Evolutionary conservation across 495 filamentous ascomycete genomes (phyloP).

Genomic region (Trichocladium uniseriatum): DNA sequence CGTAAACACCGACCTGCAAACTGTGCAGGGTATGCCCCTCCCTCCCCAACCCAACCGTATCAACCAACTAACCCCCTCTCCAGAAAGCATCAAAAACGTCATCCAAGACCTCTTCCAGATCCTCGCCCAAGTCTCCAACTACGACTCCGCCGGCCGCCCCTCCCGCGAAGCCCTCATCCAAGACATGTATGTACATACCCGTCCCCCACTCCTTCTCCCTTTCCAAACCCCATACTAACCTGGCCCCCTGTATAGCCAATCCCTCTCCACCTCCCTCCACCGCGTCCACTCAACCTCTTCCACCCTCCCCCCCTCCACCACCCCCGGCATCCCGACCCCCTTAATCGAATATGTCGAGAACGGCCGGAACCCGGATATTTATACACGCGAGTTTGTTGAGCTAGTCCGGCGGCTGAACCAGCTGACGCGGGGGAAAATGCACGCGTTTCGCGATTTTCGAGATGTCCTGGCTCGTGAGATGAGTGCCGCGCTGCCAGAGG

Average conservation of each 20-base stretch:
- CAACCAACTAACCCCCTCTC: conserved; percentile 5
- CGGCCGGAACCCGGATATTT: conserved; percentile 94
- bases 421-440: conserved; percentile 69
- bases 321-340: conserved; percentile 62
- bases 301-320: conserved; percentile 50
- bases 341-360: conserved; percentile 89
- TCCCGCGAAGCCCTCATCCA: conserved; percentile 36
- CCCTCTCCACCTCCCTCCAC: conserved; percentile 10
- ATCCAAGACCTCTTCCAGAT: conserved; percentile 86
- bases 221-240: neutral
- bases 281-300: conserved; percentile 39
- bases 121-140: conserved; percentile 58
- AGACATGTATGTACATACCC: conserved; percentile 24
- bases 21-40: conserved; percentile 34
- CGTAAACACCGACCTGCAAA: conserved; percentile 35
- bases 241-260: neutral
- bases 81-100: conserved; percentile 57
- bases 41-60: neutral
- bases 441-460: conserved; percentile 70
- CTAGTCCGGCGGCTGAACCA: conserved; percentile 76
- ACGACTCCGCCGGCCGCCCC: conserved; percentile 57
- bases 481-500: conserved; percentile 64
- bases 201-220: neutral
- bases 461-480: conserved; percentile 80
- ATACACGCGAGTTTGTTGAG: conserved; percentile 96